A percentile compares a stretch with the other conserved stretches of the same genome.
phyloP scores from a whole-genome alignment of 306 rosid genomes.

The Ammopiptanthus mongolicus region DNA sequence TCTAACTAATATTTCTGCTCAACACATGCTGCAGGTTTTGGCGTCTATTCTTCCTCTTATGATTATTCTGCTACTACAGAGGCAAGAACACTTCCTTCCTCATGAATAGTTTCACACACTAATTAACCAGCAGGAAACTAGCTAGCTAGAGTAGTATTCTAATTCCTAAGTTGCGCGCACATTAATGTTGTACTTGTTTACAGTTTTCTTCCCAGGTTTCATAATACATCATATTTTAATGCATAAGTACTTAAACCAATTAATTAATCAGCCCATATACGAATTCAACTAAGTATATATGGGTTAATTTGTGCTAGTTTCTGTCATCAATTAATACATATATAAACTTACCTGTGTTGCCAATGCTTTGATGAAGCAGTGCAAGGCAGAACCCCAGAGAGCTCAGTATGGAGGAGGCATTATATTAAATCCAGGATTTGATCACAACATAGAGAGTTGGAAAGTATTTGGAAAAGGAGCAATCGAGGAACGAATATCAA shows the following conservation, averaged over 20 bases:
- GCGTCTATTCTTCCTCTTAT: conserved; percentile 40
- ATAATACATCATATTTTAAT: background rate
- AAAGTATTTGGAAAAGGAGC: conserved; percentile 46
- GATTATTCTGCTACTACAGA: conserved; percentile 56
- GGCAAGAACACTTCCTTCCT: conserved; percentile 38
- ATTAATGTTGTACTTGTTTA: background rate
- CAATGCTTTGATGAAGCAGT: conserved; percentile 41
- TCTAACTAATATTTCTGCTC: background rate
- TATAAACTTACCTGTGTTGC: background rate
- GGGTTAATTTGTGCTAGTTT: background rate
- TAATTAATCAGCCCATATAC: background rate
- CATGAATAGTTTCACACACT: background rate
- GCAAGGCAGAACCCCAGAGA: conserved; percentile 48
- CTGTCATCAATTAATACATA: background rate
- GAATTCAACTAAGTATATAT: background rate
- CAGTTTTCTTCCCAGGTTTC: background rate
- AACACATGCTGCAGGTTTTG: conserved; percentile 49
- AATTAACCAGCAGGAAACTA: background rate
- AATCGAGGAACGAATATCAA: conserved; percentile 40
- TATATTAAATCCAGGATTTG: conserved; percentile 69
- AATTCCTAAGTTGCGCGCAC: background rate
- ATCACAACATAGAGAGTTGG: conserved; percentile 57
- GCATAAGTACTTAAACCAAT: background rate
- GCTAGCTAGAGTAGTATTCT: background rate
- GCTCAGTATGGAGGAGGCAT: conserved; percentile 75